Base-by-base conservation (phyloP, 129 eudicot species). In the Kitagawia praeruptora region DNA sequence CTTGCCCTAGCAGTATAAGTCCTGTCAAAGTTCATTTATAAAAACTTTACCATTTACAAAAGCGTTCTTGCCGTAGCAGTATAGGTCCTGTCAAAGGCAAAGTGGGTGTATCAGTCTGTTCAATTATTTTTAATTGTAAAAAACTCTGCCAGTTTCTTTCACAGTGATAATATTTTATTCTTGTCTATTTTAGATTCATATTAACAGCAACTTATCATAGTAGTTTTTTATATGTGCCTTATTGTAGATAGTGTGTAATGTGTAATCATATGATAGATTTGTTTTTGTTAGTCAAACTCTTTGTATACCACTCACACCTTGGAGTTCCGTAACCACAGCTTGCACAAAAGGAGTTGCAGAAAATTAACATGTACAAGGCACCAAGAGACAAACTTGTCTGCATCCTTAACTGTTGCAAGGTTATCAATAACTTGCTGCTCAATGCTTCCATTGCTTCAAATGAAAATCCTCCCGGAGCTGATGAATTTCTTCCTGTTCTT, bases 331-430 rank as follows among this genome's bases (percentile, higher is more conserved):
- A 75, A 48, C 54, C 44, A 67, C 89, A 90, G 88, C 96, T 95
- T 82, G 98, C 98, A 27, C 97, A 92, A 80, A 92, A 95, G 82
- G 98, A 95, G 90, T 87, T 95, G 25, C 97, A 90, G 80, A 95
- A 95, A 86, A 95, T 95, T 21, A 92, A 92, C 76, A 86, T 92
- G 87, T 87, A 88, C 85, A 95, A 90, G 90, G 96, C 97, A 42
- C 98, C 98, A 44, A 87, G 98, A 80, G 97, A 95, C 79, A 95
- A 95, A 83, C 96, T 95, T 61, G 97, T 86, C 38, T 95, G 98
- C 74, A 90, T 95, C 75, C 89, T 95, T 9, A 88, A 87, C 75
- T 95, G 98, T 83, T 95, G 98, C 89, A 89, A 92, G 85, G 98
- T 95, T 66, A 95, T 95, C 82, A 95, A 84, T 78, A 95, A 95